Evolutionary conservation across 73 alveolate genomes (phyloP).

Genomic region (Halteria grandinella): DNA sequence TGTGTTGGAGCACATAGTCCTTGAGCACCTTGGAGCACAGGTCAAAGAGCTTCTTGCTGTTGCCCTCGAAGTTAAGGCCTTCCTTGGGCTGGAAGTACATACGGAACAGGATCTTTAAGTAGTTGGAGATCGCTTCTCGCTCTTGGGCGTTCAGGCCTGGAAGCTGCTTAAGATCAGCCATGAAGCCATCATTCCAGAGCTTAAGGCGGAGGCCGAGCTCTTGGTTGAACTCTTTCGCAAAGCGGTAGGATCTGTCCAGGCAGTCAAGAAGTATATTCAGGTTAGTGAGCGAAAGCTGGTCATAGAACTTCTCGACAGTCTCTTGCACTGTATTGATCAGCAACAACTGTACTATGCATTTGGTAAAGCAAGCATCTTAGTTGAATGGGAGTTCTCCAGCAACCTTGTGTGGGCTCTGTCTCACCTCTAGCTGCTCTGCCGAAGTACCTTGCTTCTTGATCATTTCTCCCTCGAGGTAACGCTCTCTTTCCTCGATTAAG

Average conservation of each 20-base stretch:
- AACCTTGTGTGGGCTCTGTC: no score
- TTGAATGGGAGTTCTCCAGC: conserved; percentile 45
- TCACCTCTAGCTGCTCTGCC: not conserved
- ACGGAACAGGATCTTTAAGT: conserved; percentile 44
- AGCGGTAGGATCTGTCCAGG: conserved; percentile 51
- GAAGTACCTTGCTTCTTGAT: no score
- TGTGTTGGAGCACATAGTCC: conserved; percentile 51
- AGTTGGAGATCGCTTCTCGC: conserved; percentile 50
- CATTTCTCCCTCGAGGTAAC: conserved; percentile 21
- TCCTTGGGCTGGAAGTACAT: conserved; percentile 56
- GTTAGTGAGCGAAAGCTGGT: conserved; percentile 4
- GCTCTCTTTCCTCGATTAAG: conserved; percentile 48
- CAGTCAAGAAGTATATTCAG: conserved; percentile 25
- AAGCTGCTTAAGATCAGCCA: conserved; percentile 59
- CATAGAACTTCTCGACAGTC: conserved; percentile 30
- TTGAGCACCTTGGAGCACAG: conserved; percentile 54
- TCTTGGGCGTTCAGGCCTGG: conserved; percentile 71
- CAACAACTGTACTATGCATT: conserved; percentile 60
- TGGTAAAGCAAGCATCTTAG: conserved; percentile 51
- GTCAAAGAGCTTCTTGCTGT: conserved; percentile 50
- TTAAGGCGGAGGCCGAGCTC: conserved; percentile 53
- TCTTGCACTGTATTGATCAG: conserved; percentile 48
- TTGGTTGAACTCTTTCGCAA: conserved; percentile 65
- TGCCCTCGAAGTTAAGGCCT: conserved; percentile 4
- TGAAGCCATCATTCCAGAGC: conserved; percentile 71